Base-by-base conservation (phyloP, 139 green algal genomes). In the Chlorella sp. region DNA sequence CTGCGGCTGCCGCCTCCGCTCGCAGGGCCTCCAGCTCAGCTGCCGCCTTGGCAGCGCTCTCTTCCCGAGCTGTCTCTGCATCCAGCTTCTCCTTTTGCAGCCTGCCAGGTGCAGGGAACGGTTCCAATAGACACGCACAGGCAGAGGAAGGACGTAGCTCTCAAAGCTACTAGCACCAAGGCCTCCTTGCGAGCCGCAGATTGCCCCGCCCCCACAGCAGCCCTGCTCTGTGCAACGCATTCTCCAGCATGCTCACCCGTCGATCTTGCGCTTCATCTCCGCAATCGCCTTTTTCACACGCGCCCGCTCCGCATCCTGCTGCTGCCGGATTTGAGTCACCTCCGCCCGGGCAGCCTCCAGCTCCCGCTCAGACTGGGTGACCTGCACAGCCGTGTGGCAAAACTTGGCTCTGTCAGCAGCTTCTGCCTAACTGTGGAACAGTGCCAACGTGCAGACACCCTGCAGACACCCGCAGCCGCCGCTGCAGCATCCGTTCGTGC, bases 281-380 rank as follows among this genome's bases (percentile, higher is more conserved):
- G 69, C 75, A 17, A 92, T 85, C 25, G 86, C 89, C 62, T 79
- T 87, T 74, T 92, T 92, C 1, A 92, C 84, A 3, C 88, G 62
- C 26, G 74, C 85, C 18, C 85, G 75, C 56, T 92, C 89, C 6
- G 74, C 47, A 63, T 92, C 89, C 64, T 85, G 57, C 60, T 92
- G 87, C 78, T 86, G 85, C 72, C 63, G 55, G 56, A 90, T 87
- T 6, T 64, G 28, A 15, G 74, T 56, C 38, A 85, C 62, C 64
- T 83, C 83, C 11, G 72, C 86, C 9, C 60, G 67, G 3, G 51
- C 65, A 3, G 80, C 64, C 60, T 85, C 74, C n/a, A 84, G 13
- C 30, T 85, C 83, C 12, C 38, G 25, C 44, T 28, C 74, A 4
- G 62, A 39, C 76, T 72, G 57, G 60, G 56, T 57, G 25, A 38